Percentiles rank a stretch among this genome's conserved stretches.
Conservation (phyloP, 148 eudicot genomes). For the Talinum fruticosum region DNA sequence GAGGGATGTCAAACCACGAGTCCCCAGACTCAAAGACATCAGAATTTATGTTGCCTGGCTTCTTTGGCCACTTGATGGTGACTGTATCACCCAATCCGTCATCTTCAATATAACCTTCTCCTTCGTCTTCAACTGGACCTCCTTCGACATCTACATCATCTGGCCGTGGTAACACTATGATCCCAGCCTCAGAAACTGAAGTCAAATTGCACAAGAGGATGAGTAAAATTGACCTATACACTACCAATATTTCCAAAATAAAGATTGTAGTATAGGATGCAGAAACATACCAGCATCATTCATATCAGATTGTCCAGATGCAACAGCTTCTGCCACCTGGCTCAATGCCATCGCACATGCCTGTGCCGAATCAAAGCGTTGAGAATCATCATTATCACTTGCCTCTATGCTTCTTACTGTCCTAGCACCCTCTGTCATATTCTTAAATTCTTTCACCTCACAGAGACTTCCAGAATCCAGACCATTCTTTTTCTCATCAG, state of each 20-base stretch:
- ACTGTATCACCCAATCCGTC: slow-evolving; percentile 43
- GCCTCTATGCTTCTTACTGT: slow-evolving; percentile 17
- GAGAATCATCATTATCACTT: slow-evolving; percentile 33
- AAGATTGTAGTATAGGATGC: slow-evolving; percentile 5
- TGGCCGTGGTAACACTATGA: slow-evolving; percentile 54
- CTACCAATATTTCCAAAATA: slow-evolving; percentile 9
- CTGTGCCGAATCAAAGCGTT: slow-evolving; percentile 72
- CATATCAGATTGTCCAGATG: slow-evolving; percentile 54
- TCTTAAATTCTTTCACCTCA: slow-evolving; percentile 39
- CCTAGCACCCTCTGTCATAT: slow-evolving; percentile 22
- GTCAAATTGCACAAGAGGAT: slow-evolving; percentile 4
- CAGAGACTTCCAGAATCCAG: slow-evolving; percentile 39
- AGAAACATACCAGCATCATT: slow-evolving; percentile 60
- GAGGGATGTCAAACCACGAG: slow-evolving; percentile 80
- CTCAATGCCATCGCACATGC: slow-evolving; percentile 75
- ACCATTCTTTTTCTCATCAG: slow-evolving; percentile 54
- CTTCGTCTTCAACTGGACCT: slow-evolving; percentile 27
- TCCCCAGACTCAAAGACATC: slow-evolving; percentile 61
- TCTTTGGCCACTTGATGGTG: slow-evolving; percentile 59
- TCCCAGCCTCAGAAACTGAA: slow-evolving; percentile 80
- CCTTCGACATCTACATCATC: slow-evolving; percentile 30
- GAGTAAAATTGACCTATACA: neutral
- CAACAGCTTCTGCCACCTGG: slow-evolving; percentile 88
- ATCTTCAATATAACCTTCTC: slow-evolving; percentile 27
- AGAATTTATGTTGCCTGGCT: slow-evolving; percentile 44